Base-by-base conservation (phyloP, 202 grass and related monocot genomes). In the Zoysia matrella region DNA sequence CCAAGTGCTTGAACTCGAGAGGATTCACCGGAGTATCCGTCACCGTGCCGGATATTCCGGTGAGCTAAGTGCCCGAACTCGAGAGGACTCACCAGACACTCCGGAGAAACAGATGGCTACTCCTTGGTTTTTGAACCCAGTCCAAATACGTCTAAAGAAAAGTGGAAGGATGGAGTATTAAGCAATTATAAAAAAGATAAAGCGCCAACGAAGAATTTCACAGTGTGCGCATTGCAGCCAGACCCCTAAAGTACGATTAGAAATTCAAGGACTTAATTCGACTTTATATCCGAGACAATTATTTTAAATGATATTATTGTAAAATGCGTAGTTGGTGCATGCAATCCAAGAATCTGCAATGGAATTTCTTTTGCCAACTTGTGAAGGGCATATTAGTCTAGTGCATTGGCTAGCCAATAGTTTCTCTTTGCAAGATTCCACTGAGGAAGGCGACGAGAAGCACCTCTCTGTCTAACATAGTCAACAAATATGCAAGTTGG, bases 381-480 rank as follows among this genome's bases (percentile, higher is more conserved):
- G 55, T n/a, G n/a, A n/a, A n/a, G n/a, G n/a, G 71, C 11, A 57
- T 67, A 39, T 62, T 41, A 1, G 77, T 47, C 84, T 61, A 80
- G 61, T 0, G 15, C 12, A 52, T 18, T 40, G 48, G n/a, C 53
- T 4, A 48, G 71, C 65, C 78, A 71, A 75, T 44, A 11, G 44
- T 54, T 72, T 8, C 15, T 52, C 4, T 65, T 60, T 58, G 44
- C 52, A 61, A 69, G 61, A 8, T 11, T 39, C 30, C 47, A n/a
- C n/a, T 3, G 41, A 77, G 77, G 82, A 85, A 89, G 72, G 87
- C 51, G 58, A 77, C 22, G 18, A 67, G 82, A 85, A 89, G 51
- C n/a, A 75, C 7, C n/a, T n/a, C n/a, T n/a, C 15, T 71, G 69
- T 63, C 1, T 55, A 13, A 40, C 42, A 60, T 85, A 57, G 57